These are phyloP conservation scores for Candida loeiensis DNA, from an alignment of 805 yeast species.

Conservation along the genomic window DNA sequence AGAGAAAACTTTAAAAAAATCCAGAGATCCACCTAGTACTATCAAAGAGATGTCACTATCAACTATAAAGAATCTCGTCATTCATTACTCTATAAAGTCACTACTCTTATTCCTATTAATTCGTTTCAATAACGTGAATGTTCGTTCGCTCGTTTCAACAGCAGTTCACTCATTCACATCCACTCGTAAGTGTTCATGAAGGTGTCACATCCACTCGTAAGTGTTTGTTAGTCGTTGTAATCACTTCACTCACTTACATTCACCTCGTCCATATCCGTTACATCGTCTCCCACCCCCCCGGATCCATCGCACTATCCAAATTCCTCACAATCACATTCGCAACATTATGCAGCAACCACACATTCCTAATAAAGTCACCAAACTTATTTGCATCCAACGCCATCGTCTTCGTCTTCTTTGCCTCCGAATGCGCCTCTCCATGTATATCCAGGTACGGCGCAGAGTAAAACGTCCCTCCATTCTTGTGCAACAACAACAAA, in stretches of 20 bases:
- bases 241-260: too few relatives aligned
- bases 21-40: too few relatives aligned
- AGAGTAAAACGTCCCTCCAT: conserved; percentile 77
- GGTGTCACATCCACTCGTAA: background rate
- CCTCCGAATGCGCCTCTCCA: conserved; percentile 79
- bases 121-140: too few relatives aligned
- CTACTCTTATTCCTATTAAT: too few relatives aligned
- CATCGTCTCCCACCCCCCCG: conserved; percentile 94
- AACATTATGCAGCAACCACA: conserved; percentile 79
- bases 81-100: too few relatives aligned
- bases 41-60: too few relatives aligned
- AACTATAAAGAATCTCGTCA: too few relatives aligned
- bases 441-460: conserved; percentile 85
- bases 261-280: conserved; percentile 20
- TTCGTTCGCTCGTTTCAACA: too few relatives aligned
- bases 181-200: too few relatives aligned
- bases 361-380: conserved; percentile 56
- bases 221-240: too few relatives aligned
- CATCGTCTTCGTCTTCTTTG: conserved; percentile 69
- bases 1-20: too few relatives aligned
- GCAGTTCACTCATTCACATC: background rate
- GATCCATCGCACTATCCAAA: conserved; percentile 73
- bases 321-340: conserved; percentile 75
- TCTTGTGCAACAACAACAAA: conserved; percentile 59
- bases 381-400: conserved; percentile 60